Evolutionary conservation across 495 filamentous ascomycete genomes (phyloP), one percentile per base, ranked within the genome.

Genomic region (Podospora fimiseda): DNA sequence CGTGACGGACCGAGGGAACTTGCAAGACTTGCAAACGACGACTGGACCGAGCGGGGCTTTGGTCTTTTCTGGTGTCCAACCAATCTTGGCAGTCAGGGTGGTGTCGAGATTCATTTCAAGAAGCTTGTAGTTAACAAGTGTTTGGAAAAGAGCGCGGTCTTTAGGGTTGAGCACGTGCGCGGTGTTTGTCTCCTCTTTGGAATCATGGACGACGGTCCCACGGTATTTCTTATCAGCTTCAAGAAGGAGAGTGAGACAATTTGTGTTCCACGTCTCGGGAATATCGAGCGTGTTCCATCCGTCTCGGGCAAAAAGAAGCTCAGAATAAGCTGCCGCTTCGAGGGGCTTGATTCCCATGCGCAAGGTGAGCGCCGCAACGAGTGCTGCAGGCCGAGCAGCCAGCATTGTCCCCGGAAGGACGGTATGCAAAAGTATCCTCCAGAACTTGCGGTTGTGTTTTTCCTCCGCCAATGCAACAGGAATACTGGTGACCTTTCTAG

Each of bases 101-200:
- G 68, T 72, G 33, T 63, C 57, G 11, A 78, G 60, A 44, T 76
- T 76, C 23, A 68, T 51, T 60, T 76, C 71, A 6, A 76, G 62
- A 43, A 75, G 63, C 58, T 71, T 72, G 61, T 75, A 76, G 16
- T 67, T 63, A n/a, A 78, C 63, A n/a, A 78, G 60, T 0, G 53
- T 51, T 43, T 69, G 50, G 51, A 76, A 76, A 0, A 76, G 60
- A 14, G 39, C 33, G 22, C 67, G 57, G 43, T 76, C 74, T 54
- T 58, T 6, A 76, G 50, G 3, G 74, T 37, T 4, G 15, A 4
- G 45, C 15, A 8, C 47, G 43, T 9, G 56, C 60, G 6, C 43
- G 58, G 61, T n/a, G n/a, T n/a, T n/a, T n/a, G n/a, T n/a, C n/a
- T n/a, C n/a, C n/a, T n/a, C n/a, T n/a, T n/a, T n/a, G n/a, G n/a